These are phyloP conservation scores for Penicillium sp. DNA, from an alignment of 2,329 filamentous ascomycete genomes.

Conservation along the genomic window DNA sequence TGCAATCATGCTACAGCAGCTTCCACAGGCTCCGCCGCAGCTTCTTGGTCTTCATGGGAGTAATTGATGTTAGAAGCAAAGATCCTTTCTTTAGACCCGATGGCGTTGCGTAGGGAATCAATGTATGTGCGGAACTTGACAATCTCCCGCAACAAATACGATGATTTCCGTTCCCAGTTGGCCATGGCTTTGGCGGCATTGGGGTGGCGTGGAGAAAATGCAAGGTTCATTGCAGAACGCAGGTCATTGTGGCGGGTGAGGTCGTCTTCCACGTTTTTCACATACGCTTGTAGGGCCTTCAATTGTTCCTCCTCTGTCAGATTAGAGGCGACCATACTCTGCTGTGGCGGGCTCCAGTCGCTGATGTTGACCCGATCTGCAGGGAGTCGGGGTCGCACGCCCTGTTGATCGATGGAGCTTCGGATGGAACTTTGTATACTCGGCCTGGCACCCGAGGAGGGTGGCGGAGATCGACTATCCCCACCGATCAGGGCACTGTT, in stretches of 20 bases:
- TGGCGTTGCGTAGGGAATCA: conserved; percentile 73
- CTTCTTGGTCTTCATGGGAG: background rate
- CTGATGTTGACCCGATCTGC: conserved; percentile 81
- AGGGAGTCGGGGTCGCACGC: conserved; percentile 66
- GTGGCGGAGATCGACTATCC: conserved; percentile 36
- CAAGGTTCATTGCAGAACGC: conserved; percentile 80
- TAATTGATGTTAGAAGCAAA: conserved; percentile 45
- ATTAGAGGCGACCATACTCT: conserved; percentile 83
- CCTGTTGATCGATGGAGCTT: conserved; percentile 65
- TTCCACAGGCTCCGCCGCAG: background rate
- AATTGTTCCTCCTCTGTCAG: conserved; percentile 79
- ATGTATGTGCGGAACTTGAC: conserved; percentile 97
- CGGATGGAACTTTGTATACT: conserved; percentile 63
- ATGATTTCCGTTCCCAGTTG: conserved; percentile 96
- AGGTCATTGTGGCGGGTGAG: conserved; percentile 84
- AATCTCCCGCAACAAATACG: conserved; percentile 86
- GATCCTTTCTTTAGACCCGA: conserved; percentile 67
- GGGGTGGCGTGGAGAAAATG: conserved; percentile 79
- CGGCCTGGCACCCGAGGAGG: conserved; percentile 45
- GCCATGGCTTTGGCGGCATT: conserved; percentile 83
- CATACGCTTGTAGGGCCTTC: conserved; percentile 70
- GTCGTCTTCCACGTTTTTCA: conserved; percentile 81
- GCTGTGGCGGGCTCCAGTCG: conserved; percentile 85
- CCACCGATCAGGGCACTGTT: conserved; percentile 69
- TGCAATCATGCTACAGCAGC: background rate